Base-by-base conservation (phyloP, 257 asterid species). In the Rubia yunnanensis region DNA sequence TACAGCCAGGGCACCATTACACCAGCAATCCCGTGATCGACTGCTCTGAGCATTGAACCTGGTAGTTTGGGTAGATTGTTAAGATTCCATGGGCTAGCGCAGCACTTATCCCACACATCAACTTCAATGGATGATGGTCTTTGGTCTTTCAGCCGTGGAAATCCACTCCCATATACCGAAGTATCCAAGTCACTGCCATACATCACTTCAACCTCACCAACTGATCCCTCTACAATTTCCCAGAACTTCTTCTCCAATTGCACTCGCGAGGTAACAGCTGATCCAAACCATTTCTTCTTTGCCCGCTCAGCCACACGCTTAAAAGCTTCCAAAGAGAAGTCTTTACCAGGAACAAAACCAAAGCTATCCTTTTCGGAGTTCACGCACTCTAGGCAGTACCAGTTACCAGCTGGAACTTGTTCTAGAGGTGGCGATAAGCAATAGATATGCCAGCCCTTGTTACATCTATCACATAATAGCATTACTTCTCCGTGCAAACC, bases 1-100 rank as follows among this genome's bases (percentile, higher is more conserved):
- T 89, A 92, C 59, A 92, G 84, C 98, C 98, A 89, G 58, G 96
- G 98, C 74, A 92, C 96, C 98, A 92, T 89, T 41, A 92, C 96
- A 36, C 98, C 98, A 50, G 96, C 94, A 81, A 92, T 87, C 72
- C 83, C 88, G 44, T 89, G 89, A 80, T 87, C 91, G 69, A 92
- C 94, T 60, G 96, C 77, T 73, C 81, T 84, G 74, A 92, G 96
- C 85, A 92, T 81, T 44, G 98, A 92, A 60, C 96, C 96, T 74
- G 78, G 90, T 74, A 92, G 75, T 80, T 88, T 92, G 7, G 98
- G 98, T 70, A 92, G 81, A 81, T 92, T 92, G 76, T 92, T 92
- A 66, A 92, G 86, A 78, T 92, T 92, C 98, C 98, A 92, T 6
- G 96, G 95, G 74, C 89, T 85, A 66, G 74, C 52, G 64, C 96